A percentile compares a stretch with the other conserved stretches of the same genome.
Evolutionary conservation across 139 green algal species (phyloP).

Genomic region (Chlorella sp.): DNA sequence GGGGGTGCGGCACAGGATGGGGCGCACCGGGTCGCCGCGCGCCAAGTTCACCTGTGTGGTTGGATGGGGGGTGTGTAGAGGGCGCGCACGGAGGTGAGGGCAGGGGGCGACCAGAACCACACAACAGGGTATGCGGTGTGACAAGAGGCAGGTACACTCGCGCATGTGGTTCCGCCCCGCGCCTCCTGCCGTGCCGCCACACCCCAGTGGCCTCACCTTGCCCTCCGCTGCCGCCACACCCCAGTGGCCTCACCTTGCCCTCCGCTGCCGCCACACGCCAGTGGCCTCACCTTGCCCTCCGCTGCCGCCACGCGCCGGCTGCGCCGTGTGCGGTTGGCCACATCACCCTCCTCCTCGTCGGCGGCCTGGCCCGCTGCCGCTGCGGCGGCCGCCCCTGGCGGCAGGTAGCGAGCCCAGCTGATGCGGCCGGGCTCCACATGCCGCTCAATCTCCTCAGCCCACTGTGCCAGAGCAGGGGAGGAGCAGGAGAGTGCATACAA

Average conservation of each 20-base stretch:
- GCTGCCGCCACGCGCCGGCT: constrained; percentile 14
- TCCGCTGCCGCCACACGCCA: not conserved
- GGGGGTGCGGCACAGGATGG: not conserved
- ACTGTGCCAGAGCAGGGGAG: constrained; percentile 16
- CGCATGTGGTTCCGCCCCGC: no score
- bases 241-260: no score
- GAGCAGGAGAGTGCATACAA: not conserved
- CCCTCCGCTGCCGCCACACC: no score
- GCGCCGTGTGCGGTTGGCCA: constrained; percentile 2
- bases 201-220: no score
- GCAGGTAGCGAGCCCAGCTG: constrained; percentile 41
- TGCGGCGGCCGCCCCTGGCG: not conserved
- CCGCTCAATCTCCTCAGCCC: constrained; percentile 58
- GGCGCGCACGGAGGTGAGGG: not conserved
- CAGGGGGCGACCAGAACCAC: not conserved
- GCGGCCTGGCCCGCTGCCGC: not conserved
- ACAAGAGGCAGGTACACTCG: no score
- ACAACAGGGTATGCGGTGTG: no score
- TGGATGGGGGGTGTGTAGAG: not conserved
- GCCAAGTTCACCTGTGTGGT: constrained; percentile 2
- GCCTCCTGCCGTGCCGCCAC: no score
- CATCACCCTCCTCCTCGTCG: not conserved
- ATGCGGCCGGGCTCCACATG: constrained; percentile 50
- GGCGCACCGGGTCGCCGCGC: not conserved
- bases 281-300: not conserved